phyloP scores from a whole-genome alignment of 768 basidiomycete genomes.

The Psilocybe cubensis region DNA sequence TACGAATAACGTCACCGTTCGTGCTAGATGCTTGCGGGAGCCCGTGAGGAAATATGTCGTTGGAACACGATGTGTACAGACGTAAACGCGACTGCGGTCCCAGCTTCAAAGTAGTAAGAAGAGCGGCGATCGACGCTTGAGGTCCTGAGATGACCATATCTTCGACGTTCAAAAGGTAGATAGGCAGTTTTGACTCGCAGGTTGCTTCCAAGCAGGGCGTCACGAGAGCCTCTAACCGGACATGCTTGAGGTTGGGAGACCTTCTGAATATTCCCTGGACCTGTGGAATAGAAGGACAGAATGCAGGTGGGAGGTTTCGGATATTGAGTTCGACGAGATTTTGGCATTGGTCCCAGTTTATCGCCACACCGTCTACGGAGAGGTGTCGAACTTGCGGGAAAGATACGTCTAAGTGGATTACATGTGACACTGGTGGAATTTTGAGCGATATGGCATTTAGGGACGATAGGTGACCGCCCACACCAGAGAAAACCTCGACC shows the following conservation, averaged over 20 bases:
- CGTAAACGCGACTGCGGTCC: conserved; percentile 29
- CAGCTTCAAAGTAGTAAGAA: conserved; percentile 28
- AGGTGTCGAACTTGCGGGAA: conserved; percentile 36
- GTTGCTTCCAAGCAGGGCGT: conserved; percentile 15
- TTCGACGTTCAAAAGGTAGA: conserved; percentile 27
- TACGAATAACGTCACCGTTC: background rate
- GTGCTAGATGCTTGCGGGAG: conserved; percentile 18
- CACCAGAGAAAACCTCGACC: conserved; percentile 28
- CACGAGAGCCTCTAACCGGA: conserved; percentile 35
- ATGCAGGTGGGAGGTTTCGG: conserved; percentile 31
- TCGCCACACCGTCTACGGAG: conserved; percentile 34
- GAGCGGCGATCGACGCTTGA: conserved; percentile 25
- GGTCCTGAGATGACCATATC: conserved; percentile 33
- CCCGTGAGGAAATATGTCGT: conserved; percentile 29
- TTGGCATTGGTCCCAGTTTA: conserved; percentile 36
- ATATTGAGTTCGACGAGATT: conserved; percentile 38
- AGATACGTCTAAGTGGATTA: conserved; percentile 24
- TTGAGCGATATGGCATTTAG: conserved; percentile 38
- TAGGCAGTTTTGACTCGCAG: conserved; percentile 5
- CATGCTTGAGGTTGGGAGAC: conserved; percentile 36
- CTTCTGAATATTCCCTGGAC: conserved; percentile 33
- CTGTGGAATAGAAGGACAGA: conserved; percentile 36
- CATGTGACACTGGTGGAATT: conserved; percentile 31
- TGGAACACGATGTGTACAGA: conserved; percentile 27
- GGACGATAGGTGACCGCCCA: conserved; percentile 27